Conservation (phyloP, 345 rosid species). For the Eutrema japonicum region DNA sequence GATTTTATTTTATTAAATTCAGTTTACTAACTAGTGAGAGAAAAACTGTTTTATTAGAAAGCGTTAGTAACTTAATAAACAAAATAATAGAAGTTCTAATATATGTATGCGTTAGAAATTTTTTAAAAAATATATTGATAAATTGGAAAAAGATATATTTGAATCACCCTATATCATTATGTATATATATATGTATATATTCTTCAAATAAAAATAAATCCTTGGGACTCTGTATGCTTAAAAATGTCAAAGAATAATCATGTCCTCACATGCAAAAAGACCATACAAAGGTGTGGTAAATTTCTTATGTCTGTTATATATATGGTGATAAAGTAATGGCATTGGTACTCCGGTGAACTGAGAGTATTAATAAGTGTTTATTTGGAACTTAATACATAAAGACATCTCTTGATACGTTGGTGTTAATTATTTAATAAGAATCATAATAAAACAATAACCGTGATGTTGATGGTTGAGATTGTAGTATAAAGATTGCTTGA, state of each 20-base stretch:
- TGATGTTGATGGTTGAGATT: slow-evolving; percentile 34
- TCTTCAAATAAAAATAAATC: neutral
- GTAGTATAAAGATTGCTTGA: slow-evolving; percentile 15
- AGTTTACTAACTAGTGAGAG: neutral
- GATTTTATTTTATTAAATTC: neutral
- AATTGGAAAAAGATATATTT: neutral
- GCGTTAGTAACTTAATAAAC: neutral
- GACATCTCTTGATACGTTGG: slow-evolving; percentile 30
- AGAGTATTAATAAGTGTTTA: neutral
- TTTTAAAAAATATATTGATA: neutral
- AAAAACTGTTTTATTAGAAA: neutral
- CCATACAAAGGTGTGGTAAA: slow-evolving; percentile 11
- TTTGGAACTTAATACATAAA: slow-evolving; percentile 21
- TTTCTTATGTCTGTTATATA: neutral
- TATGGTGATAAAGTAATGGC: neutral
- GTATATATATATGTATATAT: neutral
- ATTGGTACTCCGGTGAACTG: slow-evolving; percentile 1
- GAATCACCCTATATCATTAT: neutral
- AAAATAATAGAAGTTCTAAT: neutral
- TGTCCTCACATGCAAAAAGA: slow-evolving; percentile 34
- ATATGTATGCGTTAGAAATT: neutral
- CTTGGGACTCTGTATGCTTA: neutral
- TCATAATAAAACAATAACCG: slow-evolving; percentile 9
- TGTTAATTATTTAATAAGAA: slow-evolving; percentile 17
- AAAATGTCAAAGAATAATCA: slow-evolving; percentile 11